A percentile compares a stretch with the other conserved stretches of the same genome.
Evolutionary conservation across 192 early-diverging fungal genomes (phyloP).

Genomic region (Podila verticillata): DNA sequence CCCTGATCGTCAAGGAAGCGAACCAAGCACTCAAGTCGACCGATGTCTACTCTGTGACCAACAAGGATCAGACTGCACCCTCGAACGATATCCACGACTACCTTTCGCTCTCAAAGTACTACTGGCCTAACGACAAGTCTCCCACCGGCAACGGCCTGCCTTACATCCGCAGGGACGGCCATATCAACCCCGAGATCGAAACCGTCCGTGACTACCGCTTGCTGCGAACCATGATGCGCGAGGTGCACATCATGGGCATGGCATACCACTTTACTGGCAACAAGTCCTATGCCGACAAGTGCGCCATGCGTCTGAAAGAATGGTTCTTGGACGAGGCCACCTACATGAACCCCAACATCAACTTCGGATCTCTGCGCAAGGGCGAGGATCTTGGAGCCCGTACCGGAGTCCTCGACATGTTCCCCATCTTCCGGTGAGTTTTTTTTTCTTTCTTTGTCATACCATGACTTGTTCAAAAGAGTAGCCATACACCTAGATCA

Average conservation of each 20-base stretch:
- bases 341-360: constrained; percentile 69
- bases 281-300: constrained; percentile 54
- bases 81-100: constrained; percentile 65
- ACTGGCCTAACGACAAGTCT: constrained; percentile 59
- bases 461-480: not conserved
- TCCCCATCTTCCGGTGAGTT: constrained; percentile 48
- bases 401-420: constrained; percentile 60
- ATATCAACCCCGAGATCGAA: constrained; percentile 64
- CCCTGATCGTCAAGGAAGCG: constrained; percentile 42
- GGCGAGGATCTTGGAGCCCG: constrained; percentile 50
- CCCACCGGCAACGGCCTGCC: constrained; percentile 50
- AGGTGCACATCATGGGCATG: constrained; percentile 58
- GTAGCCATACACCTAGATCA: no score
- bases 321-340: constrained; percentile 70
- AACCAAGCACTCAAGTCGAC: constrained; percentile 35
- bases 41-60: constrained; percentile 61
- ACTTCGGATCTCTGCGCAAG: constrained; percentile 60
- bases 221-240: constrained; percentile 50
- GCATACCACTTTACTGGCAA: constrained; percentile 65
- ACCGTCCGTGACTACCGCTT: constrained; percentile 52
- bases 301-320: constrained; percentile 43
- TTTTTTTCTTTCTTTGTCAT: not conserved
- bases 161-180: constrained; percentile 60
- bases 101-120: constrained; percentile 66
- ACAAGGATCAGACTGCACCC: constrained; percentile 57